A percentile compares a stretch with the other conserved stretches of the same genome.
phyloP scores from a whole-genome alignment of 1,139 yeast species.

The Debaryomycetaceae sp. region DNA sequence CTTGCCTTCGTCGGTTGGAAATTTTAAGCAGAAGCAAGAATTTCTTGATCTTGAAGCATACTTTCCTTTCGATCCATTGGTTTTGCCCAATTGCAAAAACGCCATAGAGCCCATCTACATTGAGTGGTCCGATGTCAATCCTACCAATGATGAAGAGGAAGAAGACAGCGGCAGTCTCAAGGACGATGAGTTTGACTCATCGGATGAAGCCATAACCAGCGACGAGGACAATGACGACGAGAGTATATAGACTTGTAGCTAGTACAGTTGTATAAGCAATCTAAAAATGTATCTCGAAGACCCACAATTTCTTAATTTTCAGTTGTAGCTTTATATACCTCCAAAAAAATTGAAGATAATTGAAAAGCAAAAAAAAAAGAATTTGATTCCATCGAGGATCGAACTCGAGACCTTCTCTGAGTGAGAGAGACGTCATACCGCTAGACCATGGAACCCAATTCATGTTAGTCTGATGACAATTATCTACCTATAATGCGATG shows the following conservation, averaged over 20 bases:
- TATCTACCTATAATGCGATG: too few species aligned
- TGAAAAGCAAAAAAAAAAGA: slow-evolving; percentile 1
- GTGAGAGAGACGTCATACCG: slow-evolving; percentile 41
- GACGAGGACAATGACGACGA: slow-evolving; percentile 6
- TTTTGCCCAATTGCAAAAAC: slow-evolving; percentile 59
- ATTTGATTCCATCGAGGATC: slow-evolving; percentile 37
- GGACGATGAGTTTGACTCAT: slow-evolving; percentile 26
- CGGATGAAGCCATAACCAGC: slow-evolving; percentile 24
- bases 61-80: slow-evolving; percentile 93
- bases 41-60: slow-evolving; percentile 86
- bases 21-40: slow-evolving; percentile 62
- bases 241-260: background rate
- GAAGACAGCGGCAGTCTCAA: slow-evolving; percentile 46
- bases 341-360: background rate
- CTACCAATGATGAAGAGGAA: slow-evolving; percentile 53
- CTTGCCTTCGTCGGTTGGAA: slow-evolving; percentile 32
- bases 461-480: background rate
- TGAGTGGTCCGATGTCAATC: slow-evolving; percentile 67
- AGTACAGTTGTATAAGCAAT: background rate
- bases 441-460: slow-evolving; percentile 34
- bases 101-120: slow-evolving; percentile 56
- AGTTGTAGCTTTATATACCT: background rate
- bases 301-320: background rate
- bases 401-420: slow-evolving; percentile 41
- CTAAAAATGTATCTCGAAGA: background rate